phyloP scores from a whole-genome alignment of 768 basidiomycete species.

The Trametes villosa region DNA sequence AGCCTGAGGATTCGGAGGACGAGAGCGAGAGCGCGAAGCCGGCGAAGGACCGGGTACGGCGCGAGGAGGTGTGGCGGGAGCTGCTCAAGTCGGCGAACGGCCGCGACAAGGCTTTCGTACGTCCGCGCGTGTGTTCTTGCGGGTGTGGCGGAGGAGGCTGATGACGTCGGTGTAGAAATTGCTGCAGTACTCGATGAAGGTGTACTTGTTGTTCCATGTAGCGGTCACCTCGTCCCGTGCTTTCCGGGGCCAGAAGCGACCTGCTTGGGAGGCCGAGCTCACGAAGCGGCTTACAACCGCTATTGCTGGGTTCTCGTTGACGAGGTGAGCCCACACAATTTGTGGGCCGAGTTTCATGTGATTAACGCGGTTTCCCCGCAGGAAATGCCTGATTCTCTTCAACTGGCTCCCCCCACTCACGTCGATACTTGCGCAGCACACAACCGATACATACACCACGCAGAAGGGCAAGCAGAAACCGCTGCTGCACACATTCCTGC shows the following conservation, averaged over 20 bases:
- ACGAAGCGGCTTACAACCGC: conserved; percentile 64
- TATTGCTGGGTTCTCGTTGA: conserved; percentile 70
- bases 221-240: conserved; percentile 51
- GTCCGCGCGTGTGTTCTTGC: conserved; percentile 35
- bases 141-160: background rate
- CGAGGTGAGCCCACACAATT: conserved; percentile 53
- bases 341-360: no score
- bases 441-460: conserved; percentile 64
- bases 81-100: conserved; percentile 78
- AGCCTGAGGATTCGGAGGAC: conserved; percentile 35
- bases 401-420: conserved; percentile 84
- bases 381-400: conserved; percentile 81
- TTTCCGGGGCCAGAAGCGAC: conserved; percentile 49
- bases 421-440: conserved; percentile 69
- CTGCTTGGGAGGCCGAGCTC: conserved; percentile 60
- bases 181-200: conserved; percentile 79
- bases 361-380: conserved; percentile 32
- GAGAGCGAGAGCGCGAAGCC: conserved; percentile 32
- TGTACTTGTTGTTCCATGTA: conserved; percentile 74
- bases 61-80: conserved; percentile 80
- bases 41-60: conserved; percentile 51
- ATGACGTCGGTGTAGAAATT: conserved; percentile 62
- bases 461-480: conserved; percentile 44
- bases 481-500: conserved; percentile 73
- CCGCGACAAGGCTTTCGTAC: conserved; percentile 83